Evolutionary conservation across 345 rosid genomes (phyloP).

Genomic region (Laguncularia racemosa): DNA sequence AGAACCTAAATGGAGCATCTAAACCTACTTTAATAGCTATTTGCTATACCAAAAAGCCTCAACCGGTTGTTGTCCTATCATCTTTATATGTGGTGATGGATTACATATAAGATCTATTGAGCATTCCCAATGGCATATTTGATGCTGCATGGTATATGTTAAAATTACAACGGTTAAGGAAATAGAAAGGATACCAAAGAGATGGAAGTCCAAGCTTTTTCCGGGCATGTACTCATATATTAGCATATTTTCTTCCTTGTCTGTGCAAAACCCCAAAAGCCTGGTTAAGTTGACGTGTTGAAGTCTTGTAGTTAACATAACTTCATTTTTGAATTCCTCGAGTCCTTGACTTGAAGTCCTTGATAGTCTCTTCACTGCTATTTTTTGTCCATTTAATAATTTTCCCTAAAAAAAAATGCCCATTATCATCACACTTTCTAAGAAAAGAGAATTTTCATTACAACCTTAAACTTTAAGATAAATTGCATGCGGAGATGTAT

Average conservation of each 20-base stretch:
- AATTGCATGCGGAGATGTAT: too few species aligned
- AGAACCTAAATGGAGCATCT: too few species aligned
- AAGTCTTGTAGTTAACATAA: slow-evolving; percentile 28
- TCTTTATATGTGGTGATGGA: too few species aligned
- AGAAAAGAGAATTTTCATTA: too few species aligned
- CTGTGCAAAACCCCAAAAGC: slow-evolving; percentile 28
- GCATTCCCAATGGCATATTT: not conserved
- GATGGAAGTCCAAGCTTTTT: slow-evolving; percentile 27
- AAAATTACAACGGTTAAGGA: not conserved
- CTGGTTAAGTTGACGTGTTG: slow-evolving; percentile 34
- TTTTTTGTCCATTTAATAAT: slow-evolving; percentile 20
- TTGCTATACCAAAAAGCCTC: too few species aligned
- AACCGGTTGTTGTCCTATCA: too few species aligned
- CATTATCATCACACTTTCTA: too few species aligned
- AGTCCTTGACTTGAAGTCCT: slow-evolving; percentile 29
- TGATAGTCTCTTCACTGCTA: slow-evolving; percentile 43
- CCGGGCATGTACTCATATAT: slow-evolving; percentile 32
- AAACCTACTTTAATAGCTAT: too few species aligned
- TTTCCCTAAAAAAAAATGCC: slow-evolving; percentile 12
- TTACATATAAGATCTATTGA: not conserved
- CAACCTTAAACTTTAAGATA: too few species aligned
- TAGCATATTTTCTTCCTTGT: slow-evolving; percentile 32
- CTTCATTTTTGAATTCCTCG: slow-evolving; percentile 31
- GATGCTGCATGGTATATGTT: not conserved
- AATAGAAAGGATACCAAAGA: slow-evolving; percentile 19